Percentiles rank a stretch among this genome's conserved stretches.
These are phyloP conservation scores for Aspergillus fischeri DNA, from an alignment of 2,329 filamentous ascomycete species.

Conservation along the genomic window DNA sequence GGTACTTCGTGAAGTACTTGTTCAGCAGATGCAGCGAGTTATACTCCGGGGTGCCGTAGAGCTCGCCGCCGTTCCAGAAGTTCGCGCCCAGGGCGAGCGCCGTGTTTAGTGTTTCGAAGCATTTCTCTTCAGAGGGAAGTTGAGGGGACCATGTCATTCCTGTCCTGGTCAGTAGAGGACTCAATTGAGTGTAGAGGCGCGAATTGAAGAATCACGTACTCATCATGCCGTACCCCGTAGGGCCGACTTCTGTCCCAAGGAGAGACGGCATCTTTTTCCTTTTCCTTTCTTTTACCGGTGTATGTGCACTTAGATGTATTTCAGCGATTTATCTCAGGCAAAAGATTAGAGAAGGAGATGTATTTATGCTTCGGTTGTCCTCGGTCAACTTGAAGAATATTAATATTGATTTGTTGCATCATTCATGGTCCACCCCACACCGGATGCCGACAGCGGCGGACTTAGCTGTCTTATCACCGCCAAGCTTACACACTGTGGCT, in stretches of 20 bases:
- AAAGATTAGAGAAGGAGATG: background rate
- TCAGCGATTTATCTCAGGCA: background rate
- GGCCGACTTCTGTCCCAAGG: conserved; percentile 39
- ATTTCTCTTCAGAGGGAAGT: conserved; percentile 26
- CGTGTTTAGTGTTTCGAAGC: conserved; percentile 53
- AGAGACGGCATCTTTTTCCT: conserved; percentile 25
- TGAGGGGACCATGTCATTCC: conserved; percentile 34
- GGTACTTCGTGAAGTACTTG: conserved; percentile 60
- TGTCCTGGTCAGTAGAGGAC: conserved; percentile 10
- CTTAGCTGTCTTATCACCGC: background rate
- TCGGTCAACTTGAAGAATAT: background rate
- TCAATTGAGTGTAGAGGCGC: background rate
- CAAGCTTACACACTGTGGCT: background rate
- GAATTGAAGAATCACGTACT: conserved; percentile 36
- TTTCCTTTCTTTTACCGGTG: background rate
- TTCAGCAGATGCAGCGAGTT: conserved; percentile 59
- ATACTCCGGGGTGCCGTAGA: conserved; percentile 58
- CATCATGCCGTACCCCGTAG: conserved; percentile 55
- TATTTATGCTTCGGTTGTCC: background rate
- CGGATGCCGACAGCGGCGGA: background rate
- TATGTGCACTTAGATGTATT: background rate
- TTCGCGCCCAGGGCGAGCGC: conserved; percentile 46
- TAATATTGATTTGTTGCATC: background rate
- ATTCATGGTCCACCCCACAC: background rate
- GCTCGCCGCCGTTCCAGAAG: conserved; percentile 62